Evolutionary conservation across 768 basidiomycete genomes (phyloP), one percentile per base, ranked within the genome.

Genomic region (Guyanaporus albipodus): DNA sequence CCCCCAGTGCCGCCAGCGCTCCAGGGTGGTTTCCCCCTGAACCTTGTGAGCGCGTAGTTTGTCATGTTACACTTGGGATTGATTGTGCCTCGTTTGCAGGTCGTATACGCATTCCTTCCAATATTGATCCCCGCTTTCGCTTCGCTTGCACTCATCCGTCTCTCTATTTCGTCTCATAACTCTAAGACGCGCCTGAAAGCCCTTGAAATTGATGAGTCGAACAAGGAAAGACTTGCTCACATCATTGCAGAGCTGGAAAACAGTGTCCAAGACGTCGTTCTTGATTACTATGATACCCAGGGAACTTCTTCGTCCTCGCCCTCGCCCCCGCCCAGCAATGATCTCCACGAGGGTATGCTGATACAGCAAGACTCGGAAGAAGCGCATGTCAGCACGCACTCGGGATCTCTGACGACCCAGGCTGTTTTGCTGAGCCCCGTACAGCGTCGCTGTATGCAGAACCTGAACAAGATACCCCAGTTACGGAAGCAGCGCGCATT

Each of bases 401-500:
- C 22, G 27, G 42, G 49, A 11, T 44, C 31, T 26, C 41, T 57
- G 2, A 50, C 55, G 12, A 67, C 61, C 31, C 73, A 75, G 46
- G 76, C 75, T 18, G 74, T 75, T 19, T 63, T 76, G 23, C 67
- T 90, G 21, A 77, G 76, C 15, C 69, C 77, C 2, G 58, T 73
- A 10, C 89, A 92, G 58, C 72, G 64, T 14, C 70, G 67, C 47
- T 80, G 85, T 27, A 77, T 77, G 6, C 66, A 65, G 6, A 75
- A 71, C 62, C 70, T 92, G 31, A 91, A 91, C 63, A 70, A 69
- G 34, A 74, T 91, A 10, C 85, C 87, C 0, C 66, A 71, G 24
- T 59, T 91, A 38, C 74, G 80, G 70, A 91, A 91, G 66, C 77
- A 86, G 54, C 62, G 77, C 17, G 85, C 77, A 17, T 88, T 79